Evolutionary conservation across 169 alveolate genomes (phyloP).

Genomic region (Plasmodium yoelii): DNA sequence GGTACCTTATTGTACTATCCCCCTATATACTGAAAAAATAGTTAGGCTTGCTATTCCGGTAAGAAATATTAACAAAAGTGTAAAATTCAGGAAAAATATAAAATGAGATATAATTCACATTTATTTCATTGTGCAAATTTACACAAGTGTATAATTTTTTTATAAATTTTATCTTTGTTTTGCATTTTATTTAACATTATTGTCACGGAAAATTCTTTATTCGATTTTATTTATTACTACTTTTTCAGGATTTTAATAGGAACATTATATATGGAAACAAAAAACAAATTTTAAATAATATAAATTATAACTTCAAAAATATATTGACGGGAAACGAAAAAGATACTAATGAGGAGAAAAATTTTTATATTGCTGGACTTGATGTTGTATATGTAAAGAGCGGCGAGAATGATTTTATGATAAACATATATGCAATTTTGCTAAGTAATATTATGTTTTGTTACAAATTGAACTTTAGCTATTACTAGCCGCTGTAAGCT

Average conservation of each 20-base stretch:
- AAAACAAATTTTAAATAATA: conserved; percentile 31
- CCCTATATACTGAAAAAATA: conserved; percentile 42
- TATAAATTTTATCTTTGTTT: too few relatives aligned
- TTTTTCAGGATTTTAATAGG: conserved; percentile 32
- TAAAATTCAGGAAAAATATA: too few relatives aligned
- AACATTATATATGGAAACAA: conserved; percentile 12
- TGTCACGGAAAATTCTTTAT: not conserved
- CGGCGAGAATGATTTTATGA: conserved; percentile 24
- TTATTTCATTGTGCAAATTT: too few relatives aligned
- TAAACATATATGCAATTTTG: conserved; percentile 54
- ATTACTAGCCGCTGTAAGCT: conserved; percentile 11
- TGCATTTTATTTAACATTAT: too few relatives aligned
- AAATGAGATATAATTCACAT: too few relatives aligned
- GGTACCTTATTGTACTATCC: conserved; percentile 46
- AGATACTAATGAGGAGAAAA: conserved; percentile 12
- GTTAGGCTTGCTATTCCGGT: conserved; percentile 23
- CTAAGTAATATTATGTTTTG: conserved; percentile 47
- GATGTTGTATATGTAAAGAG: conserved; percentile 54
- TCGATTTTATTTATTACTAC: not conserved
- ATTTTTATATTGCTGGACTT: conserved; percentile 62
- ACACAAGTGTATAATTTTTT: too few relatives aligned
- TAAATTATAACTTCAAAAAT: conserved; percentile 57
- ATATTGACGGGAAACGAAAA: conserved; percentile 1
- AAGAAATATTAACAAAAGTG: conserved; percentile 3
- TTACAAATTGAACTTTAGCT: conserved; percentile 55